A percentile compares a stretch with the other conserved stretches of the same genome.
Conservation (phyloP, 768 basidiomycete species). For the Boletus edulis region DNA sequence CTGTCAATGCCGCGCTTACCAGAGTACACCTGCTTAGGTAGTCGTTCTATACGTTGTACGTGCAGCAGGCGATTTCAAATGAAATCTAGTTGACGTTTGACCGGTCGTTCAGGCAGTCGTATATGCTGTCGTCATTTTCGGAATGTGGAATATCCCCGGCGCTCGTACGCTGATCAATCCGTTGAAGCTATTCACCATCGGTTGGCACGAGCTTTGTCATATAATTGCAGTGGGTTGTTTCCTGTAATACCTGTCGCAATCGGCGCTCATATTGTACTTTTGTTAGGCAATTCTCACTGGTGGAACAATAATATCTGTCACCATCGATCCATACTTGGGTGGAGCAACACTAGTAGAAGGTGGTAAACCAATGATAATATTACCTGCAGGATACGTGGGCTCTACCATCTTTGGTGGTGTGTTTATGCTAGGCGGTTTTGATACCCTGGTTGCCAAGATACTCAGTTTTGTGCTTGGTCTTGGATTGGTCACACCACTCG, state of each 20-base stretch:
- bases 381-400: constrained; percentile 79
- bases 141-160: constrained; percentile 84
- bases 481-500: constrained; percentile 81
- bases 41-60: constrained; percentile 76
- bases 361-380: constrained; percentile 66
- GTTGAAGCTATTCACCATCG: constrained; percentile 84
- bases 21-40: constrained; percentile 42
- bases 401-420: constrained; percentile 79
- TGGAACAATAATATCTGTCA: constrained; percentile 73
- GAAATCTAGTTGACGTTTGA: constrained; percentile 5
- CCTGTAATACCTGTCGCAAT: constrained; percentile 1
- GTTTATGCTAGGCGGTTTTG: constrained; percentile 83
- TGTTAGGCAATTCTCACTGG: constrained; percentile 73
- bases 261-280: constrained; percentile 3
- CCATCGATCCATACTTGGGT: constrained; percentile 82
- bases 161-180: constrained; percentile 78
- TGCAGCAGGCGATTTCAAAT: constrained; percentile 20
- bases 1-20: constrained; percentile 21
- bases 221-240: constrained; percentile 60
- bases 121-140: constrained; percentile 83
- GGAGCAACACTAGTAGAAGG: constrained; percentile 66
- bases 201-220: constrained; percentile 88
- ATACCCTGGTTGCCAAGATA: constrained; percentile 88
- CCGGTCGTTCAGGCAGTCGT: constrained; percentile 61
- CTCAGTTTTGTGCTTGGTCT: constrained; percentile 89